phyloP scores from a whole-genome alignment of 495 filamentous ascomycete genomes.

The Xylaria sp. region DNA sequence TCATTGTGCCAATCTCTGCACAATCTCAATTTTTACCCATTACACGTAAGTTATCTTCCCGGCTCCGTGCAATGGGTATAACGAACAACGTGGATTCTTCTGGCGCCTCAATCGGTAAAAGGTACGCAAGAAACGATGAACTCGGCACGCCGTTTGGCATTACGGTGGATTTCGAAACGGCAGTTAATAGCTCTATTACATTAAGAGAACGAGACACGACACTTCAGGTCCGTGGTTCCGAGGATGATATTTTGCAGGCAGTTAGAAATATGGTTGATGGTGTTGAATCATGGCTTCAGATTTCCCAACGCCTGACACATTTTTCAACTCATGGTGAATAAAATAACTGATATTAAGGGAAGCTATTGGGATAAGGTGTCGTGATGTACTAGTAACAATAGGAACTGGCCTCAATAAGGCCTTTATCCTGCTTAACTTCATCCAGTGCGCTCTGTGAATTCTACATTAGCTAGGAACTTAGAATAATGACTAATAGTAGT shows the following conservation, averaged over 20 bases:
- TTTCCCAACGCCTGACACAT: slow-evolving; percentile 65
- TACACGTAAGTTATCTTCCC: slow-evolving; percentile 55
- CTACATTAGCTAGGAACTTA: too few species aligned
- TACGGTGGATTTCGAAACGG: slow-evolving; percentile 74
- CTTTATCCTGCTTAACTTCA: too few species aligned
- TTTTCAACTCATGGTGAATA: slow-evolving; percentile 64
- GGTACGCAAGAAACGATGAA: slow-evolving; percentile 72
- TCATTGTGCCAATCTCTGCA: slow-evolving; percentile 70
- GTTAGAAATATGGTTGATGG: slow-evolving; percentile 66
- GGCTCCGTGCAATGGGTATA: slow-evolving; percentile 64
- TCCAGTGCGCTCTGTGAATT: too few species aligned
- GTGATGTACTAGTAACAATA: too few species aligned
- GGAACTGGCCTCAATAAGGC: too few species aligned
- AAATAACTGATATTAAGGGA: too few species aligned
- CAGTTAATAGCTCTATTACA: slow-evolving; percentile 72
- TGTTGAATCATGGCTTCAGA: slow-evolving; percentile 69
- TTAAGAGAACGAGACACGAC: slow-evolving; percentile 71
- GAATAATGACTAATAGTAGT: too few species aligned
- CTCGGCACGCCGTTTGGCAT: slow-evolving; percentile 70
- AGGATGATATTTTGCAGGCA: slow-evolving; percentile 70
- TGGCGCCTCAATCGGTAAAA: slow-evolving; percentile 72
- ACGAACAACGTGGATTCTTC: slow-evolving; percentile 71
- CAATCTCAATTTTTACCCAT: slow-evolving; percentile 65
- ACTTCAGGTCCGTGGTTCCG: slow-evolving; percentile 69
- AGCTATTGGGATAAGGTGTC: too few species aligned